phyloP scores from a whole-genome alignment of 2,329 filamentous ascomycete species.

The Escovopsis sp. region DNA sequence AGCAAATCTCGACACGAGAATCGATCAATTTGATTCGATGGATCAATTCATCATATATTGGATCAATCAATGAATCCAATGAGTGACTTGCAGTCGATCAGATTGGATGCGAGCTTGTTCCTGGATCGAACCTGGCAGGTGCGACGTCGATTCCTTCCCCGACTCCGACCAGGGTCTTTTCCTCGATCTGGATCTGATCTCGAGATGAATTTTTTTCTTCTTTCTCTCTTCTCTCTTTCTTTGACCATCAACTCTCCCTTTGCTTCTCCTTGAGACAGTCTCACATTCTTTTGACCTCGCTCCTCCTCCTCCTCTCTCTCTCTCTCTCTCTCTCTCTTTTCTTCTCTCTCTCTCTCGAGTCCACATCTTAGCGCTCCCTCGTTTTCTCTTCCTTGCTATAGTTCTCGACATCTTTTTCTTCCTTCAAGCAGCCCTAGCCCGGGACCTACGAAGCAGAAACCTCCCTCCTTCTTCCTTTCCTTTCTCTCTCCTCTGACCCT shows the following conservation, averaged over 20 bases:
- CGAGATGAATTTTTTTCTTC: background rate
- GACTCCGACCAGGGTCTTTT: background rate
- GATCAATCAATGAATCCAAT: no score
- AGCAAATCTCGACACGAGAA: no score
- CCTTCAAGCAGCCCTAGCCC: conserved; percentile 7
- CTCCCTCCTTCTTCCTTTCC: conserved; percentile 8
- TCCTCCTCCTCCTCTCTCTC: background rate
- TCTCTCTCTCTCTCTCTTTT: background rate
- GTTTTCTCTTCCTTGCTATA: conserved; percentile 7
- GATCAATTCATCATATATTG: no score
- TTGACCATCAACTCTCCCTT: background rate
- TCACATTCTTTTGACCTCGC: background rate
- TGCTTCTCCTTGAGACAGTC: background rate
- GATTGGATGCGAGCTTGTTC: no score
- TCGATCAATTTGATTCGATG: no score
- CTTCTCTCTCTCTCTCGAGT: conserved; percentile 3
- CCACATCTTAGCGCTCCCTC: no score
- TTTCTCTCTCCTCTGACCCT: background rate
- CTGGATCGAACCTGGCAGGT: no score
- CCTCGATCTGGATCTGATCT: no score
- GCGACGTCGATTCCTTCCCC: no score
- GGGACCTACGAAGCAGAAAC: no score
- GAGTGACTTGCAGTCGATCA: no score
- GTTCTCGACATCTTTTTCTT: conserved; percentile 8
- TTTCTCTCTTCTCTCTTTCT: conserved; percentile 2